Evolutionary conservation across 2,329 filamentous ascomycete genomes (phyloP).

Genomic region (Aspergillus tubingensis): DNA sequence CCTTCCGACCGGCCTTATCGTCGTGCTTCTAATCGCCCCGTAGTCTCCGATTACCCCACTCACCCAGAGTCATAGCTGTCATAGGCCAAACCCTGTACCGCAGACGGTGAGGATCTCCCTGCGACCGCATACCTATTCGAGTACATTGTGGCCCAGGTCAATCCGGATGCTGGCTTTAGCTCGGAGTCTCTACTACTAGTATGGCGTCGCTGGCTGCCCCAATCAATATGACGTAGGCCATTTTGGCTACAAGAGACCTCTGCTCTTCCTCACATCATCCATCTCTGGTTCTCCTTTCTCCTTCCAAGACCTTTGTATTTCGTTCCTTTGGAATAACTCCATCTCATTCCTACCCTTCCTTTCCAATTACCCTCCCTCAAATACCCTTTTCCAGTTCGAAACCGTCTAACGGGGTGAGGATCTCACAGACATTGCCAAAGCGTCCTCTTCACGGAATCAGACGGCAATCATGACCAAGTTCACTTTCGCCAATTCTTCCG

Average conservation of each 20-base stretch:
- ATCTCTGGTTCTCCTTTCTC: not conserved
- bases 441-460: not conserved
- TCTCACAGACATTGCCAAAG: not conserved
- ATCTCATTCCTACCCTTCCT: not conserved
- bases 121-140: not conserved
- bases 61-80: slow-evolving; percentile 4
- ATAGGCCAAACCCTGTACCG: not conserved
- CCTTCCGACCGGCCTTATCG: not conserved
- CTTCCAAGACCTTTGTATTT: not conserved
- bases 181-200: not conserved
- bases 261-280: not conserved
- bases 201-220: not conserved
- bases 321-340: no score
- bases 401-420: not conserved
- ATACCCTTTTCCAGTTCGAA: not conserved
- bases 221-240: not conserved
- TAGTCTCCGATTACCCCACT: slow-evolving; percentile 2
- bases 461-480: slow-evolving; percentile 34
- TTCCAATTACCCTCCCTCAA: not conserved
- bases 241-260: not conserved
- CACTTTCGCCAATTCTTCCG: slow-evolving; percentile 36
- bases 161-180: not conserved
- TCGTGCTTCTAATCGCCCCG: not conserved
- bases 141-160: not conserved
- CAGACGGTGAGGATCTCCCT: not conserved